Evolutionary conservation across 1,284 basidiomycete species (phyloP), one percentile per base, ranked within the genome.

Genomic region (Ganoderma sinense): DNA sequence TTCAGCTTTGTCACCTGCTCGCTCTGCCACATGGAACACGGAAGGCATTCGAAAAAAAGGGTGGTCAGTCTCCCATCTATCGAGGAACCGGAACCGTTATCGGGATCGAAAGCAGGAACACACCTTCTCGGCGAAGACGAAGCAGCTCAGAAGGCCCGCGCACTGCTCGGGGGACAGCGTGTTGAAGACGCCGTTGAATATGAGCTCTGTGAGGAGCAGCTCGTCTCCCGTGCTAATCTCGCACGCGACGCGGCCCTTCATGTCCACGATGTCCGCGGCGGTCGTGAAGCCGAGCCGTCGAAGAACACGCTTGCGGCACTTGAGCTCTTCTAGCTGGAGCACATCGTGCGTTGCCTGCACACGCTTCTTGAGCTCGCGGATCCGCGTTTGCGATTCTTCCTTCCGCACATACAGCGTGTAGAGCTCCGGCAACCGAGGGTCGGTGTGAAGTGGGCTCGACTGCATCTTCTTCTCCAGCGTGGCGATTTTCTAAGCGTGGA

Each of bases 171-270:
- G 97, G 0, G 89, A 85, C 51, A 99, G 82, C 2, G 94, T 82
- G 78, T 98, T 98, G 86, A 99, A 99, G 4, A 92, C 93, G 66
- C 97, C 97, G 74, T 98, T 97, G 86, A 99, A 99, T 74, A 99
- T 94, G 79, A 99, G 88, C 81, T 99, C 98, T 0, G 98, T 99
- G 71, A 99, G 86, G 39, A 99, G 85, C 62, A 99, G 82, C 82
- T 99, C 98, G 78, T 99, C 98, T 16, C 98, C 98, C 0, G 97
- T 94, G 76, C 93, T 96, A 80, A 99, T 99, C 83, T 99, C 98
- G 81, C 98, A 99, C 20, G 98, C 98, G 0, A 99, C 98, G 56
- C 98, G 88, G 0, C 98, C 98, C 83, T 99, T 99, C 87, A 97
- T 93, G 79, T 99, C 97, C 16, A 99, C 96, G 65, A 99, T 97